Conservation (phyloP, 768 basidiomycete species). For the Psilocybe azurescens region DNA sequence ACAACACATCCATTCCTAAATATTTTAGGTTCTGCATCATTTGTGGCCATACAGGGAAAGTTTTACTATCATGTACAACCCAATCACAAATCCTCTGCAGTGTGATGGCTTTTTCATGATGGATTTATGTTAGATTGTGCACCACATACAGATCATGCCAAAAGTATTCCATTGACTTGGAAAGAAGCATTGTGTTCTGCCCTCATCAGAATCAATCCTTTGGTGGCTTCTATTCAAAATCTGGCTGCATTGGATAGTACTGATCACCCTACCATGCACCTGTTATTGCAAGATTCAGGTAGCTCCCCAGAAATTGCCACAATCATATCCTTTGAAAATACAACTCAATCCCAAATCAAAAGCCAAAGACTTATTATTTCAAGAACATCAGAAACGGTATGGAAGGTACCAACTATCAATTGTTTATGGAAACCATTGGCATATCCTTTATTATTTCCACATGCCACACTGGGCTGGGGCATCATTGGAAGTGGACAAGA, state of each 20-base stretch:
- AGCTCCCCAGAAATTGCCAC: constrained; percentile 31
- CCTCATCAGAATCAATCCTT: constrained; percentile 20
- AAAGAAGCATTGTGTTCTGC: constrained; percentile 7
- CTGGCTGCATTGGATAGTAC: not conserved
- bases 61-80: constrained; percentile 38
- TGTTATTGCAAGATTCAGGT: constrained; percentile 26
- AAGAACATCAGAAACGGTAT: not conserved
- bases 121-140: constrained; percentile 20
- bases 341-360: constrained; percentile 15
- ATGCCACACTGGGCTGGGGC: constrained; percentile 40
- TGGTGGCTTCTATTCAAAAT: constrained; percentile 11
- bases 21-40: not conserved
- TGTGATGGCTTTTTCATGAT: constrained; percentile 39
- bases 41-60: constrained; percentile 33
- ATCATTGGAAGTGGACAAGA: not conserved
- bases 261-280: not conserved
- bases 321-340: constrained; percentile 23
- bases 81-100: constrained; percentile 27
- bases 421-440: constrained; percentile 40
- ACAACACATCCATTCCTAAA: constrained; percentile 29
- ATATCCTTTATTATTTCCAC: constrained; percentile 43
- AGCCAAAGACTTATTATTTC: constrained; percentile 23
- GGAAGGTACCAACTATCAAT: constrained; percentile 30
- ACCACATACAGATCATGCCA: constrained; percentile 9
- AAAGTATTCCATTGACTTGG: constrained; percentile 19